A percentile compares a stretch with the other conserved stretches of the same genome.
These are phyloP conservation scores for Pinus taeda DNA, from an alignment of 75 land plant species.

Conservation along the genomic window DNA sequence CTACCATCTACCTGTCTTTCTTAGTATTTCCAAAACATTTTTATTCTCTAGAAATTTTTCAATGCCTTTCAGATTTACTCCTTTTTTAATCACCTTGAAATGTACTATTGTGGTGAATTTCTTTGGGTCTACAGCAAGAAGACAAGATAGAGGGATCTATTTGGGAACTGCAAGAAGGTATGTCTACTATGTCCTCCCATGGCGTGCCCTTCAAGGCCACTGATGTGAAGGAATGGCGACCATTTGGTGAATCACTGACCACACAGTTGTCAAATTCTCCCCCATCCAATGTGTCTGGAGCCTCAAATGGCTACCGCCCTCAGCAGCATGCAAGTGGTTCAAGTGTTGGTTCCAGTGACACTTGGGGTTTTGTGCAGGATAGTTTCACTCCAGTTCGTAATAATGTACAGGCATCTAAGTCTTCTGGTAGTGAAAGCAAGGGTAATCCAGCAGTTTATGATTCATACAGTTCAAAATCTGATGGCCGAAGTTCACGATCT, in stretches of 20 bases:
- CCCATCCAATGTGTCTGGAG: slow-evolving; percentile 15
- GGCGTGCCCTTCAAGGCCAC: slow-evolving; percentile 11
- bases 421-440: slow-evolving; percentile 10
- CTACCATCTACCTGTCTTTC: not conserved
- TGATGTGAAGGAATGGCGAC: slow-evolving; percentile 50
- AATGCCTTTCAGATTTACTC: not conserved
- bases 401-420: slow-evolving; percentile 14
- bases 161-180: slow-evolving; percentile 35
- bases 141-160: slow-evolving; percentile 52
- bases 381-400: slow-evolving; percentile 29
- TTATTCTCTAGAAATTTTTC: not conserved
- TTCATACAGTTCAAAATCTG: slow-evolving; percentile 12
- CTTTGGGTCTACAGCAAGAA: slow-evolving; percentile 19
- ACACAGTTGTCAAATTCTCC: slow-evolving; percentile 5
- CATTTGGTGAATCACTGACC: slow-evolving; percentile 35
- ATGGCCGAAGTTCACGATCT: slow-evolving; percentile 9
- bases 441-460: slow-evolving; percentile 13
- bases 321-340: slow-evolving; percentile 10
- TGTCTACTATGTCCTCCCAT: slow-evolving; percentile 19
- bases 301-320: slow-evolving; percentile 32
- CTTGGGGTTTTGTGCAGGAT: slow-evolving; percentile 60
- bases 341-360: slow-evolving; percentile 7
- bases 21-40: not conserved
- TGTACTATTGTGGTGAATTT: not conserved
- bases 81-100: not conserved